Evolutionary conservation across 352 stramenopile genomes (phyloP).

Genomic region (Pilasporangium apinafurcum): DNA sequence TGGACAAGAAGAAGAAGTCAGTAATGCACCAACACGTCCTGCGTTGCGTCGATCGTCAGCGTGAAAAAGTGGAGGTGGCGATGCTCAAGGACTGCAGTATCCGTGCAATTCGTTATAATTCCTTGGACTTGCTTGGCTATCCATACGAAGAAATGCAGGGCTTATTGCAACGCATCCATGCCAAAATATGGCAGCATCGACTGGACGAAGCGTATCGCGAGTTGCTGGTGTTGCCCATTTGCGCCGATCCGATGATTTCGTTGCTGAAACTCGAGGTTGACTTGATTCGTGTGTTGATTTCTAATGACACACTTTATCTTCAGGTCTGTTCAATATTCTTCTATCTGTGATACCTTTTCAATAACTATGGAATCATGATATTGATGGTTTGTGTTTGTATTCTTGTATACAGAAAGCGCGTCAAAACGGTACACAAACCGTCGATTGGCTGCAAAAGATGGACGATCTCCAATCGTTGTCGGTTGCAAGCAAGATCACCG

Average conservation of each 20-base stretch:
- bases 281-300: slow-evolving; percentile 24
- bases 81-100: slow-evolving; percentile 27
- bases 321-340: no score
- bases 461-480: slow-evolving; percentile 22
- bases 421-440: slow-evolving; percentile 10
- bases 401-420: slow-evolving; percentile 19
- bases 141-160: no score
- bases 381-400: not conserved
- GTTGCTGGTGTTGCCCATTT: slow-evolving; percentile 4
- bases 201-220: slow-evolving; percentile 9
- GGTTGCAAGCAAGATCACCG: slow-evolving; percentile 10
- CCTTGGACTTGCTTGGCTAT: no score
- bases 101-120: no score
- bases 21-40: slow-evolving; percentile 1
- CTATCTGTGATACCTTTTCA: not conserved
- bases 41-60: slow-evolving; percentile 23
- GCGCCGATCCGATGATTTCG: slow-evolving; percentile 16
- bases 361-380: not conserved
- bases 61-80: slow-evolving; percentile 20
- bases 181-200: slow-evolving; percentile 22
- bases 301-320: slow-evolving; percentile 20
- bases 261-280: slow-evolving; percentile 21
- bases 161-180: slow-evolving; percentile 13
- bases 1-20: not conserved
- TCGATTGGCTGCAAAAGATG: slow-evolving; percentile 19